Conservation (phyloP, 768 basidiomycete genomes). For the Leccinum disarticulatum region DNA sequence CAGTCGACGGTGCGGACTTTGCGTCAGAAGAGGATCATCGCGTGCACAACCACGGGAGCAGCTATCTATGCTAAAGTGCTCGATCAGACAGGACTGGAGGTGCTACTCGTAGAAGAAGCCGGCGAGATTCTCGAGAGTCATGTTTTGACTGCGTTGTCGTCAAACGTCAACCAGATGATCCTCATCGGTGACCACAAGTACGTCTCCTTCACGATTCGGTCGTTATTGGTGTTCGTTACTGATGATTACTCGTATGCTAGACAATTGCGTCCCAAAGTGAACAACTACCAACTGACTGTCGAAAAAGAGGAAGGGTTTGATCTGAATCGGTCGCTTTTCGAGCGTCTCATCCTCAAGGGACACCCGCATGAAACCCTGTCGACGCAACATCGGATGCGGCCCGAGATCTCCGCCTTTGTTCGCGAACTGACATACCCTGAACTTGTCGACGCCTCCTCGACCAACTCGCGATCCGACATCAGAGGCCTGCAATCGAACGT, state of each 20-base stretch:
- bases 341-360: constrained; percentile 57
- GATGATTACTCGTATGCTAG: constrained; percentile 29
- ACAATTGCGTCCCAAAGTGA: constrained; percentile 72
- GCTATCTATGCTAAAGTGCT: constrained; percentile 55
- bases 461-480: constrained; percentile 47
- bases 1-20: constrained; percentile 36
- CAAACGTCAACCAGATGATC: constrained; percentile 49
- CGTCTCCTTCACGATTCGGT: not conserved
- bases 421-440: constrained; percentile 66
- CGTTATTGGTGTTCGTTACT: not conserved
- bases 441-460: constrained; percentile 53
- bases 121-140: constrained; percentile 73
- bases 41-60: constrained; percentile 68
- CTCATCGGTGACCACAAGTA: constrained; percentile 75
- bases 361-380: constrained; percentile 59
- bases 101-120: constrained; percentile 69
- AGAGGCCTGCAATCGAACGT: constrained; percentile 57
- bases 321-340: constrained; percentile 57
- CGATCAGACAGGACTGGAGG: constrained; percentile 41
- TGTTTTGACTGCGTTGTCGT: constrained; percentile 54
- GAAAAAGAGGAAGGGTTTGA: constrained; percentile 71
- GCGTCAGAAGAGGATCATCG: constrained; percentile 53
- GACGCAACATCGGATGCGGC: constrained; percentile 71
- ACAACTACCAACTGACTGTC: constrained; percentile 60
- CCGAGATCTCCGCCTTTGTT: constrained; percentile 64